Conservation (phyloP, 768 basidiomycete genomes). For the Crassisporium funariophilum region DNA sequence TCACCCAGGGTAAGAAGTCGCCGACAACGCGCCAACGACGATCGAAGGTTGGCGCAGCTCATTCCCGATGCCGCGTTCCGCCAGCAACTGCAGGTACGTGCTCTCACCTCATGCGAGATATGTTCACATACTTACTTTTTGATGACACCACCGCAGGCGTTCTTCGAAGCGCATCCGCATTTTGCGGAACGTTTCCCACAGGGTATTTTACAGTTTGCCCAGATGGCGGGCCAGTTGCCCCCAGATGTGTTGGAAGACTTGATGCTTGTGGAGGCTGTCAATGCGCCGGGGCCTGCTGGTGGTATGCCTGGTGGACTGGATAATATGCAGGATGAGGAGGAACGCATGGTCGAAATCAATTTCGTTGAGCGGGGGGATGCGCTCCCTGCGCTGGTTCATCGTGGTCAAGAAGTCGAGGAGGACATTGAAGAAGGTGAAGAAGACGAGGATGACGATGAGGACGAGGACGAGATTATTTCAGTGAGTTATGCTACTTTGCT, state of each 20-base stretch:
- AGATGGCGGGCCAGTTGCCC: constrained; percentile 53
- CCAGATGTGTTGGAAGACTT: constrained; percentile 63
- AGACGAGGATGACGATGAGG: constrained; percentile 44
- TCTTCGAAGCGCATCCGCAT: constrained; percentile 58
- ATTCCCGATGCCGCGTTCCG: constrained; percentile 61
- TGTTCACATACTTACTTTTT: background rate
- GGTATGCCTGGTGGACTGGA: constrained; percentile 53
- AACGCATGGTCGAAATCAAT: constrained; percentile 23
- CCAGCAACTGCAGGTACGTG: constrained; percentile 54
- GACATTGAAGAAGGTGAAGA: constrained; percentile 27
- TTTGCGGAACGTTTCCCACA: constrained; percentile 62
- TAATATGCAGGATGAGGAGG: constrained; percentile 19
- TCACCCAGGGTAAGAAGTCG: constrained; percentile 38
- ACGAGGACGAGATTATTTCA: constrained; percentile 49
- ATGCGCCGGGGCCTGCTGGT: constrained; percentile 34
- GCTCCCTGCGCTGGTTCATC: background rate
- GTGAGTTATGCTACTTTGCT: constrained; percentile 37
- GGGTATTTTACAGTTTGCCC: constrained; percentile 65
- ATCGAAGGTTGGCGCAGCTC: constrained; percentile 53
- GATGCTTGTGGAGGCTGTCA: constrained; percentile 50
- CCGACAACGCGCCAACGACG: constrained; percentile 47
- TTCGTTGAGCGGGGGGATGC: constrained; percentile 9
- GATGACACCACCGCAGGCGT: constrained; percentile 32
- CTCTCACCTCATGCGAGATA: background rate
- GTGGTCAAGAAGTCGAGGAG: constrained; percentile 18